These are phyloP conservation scores for Krasilnikovozyma curviuscula DNA, from an alignment of 768 basidiomycete genomes.

Conservation along the genomic window DNA sequence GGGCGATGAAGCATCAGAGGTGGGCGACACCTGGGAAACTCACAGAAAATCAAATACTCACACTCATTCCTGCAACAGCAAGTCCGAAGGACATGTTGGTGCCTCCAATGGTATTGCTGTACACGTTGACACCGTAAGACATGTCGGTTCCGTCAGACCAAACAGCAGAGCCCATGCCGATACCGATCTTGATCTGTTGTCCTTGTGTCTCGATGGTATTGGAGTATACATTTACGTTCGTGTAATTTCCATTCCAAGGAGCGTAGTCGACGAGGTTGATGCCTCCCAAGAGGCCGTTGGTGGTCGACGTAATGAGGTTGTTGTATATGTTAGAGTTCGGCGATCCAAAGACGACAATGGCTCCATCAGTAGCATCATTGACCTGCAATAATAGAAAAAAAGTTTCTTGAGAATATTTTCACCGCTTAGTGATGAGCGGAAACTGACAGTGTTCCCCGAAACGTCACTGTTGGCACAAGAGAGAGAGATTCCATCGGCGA, in stretches of 20 bases:
- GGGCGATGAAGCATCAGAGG: too few species aligned
- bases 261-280: constrained; percentile 1
- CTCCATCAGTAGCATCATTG: too few species aligned
- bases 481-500: neutral
- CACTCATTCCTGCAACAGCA: constrained; percentile 1
- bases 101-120: neutral
- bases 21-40: too few species aligned
- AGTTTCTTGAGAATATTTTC: too few species aligned
- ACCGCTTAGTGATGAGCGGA: too few species aligned
- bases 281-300: neutral
- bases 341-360: constrained; percentile 1
- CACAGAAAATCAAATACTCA: too few species aligned
- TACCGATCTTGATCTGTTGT: too few species aligned
- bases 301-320: neutral
- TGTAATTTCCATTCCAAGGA: neutral
- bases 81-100: neutral
- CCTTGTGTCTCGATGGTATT: too few species aligned
- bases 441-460: neutral
- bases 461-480: neutral
- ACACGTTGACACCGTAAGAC: too few species aligned
- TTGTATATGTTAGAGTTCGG: neutral
- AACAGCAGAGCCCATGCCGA: too few species aligned
- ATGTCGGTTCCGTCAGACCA: too few species aligned
- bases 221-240: neutral
- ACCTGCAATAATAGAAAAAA: too few species aligned